Base-by-base conservation (phyloP, 1,139 yeast species). In the Yamadazyma sp. region DNA sequence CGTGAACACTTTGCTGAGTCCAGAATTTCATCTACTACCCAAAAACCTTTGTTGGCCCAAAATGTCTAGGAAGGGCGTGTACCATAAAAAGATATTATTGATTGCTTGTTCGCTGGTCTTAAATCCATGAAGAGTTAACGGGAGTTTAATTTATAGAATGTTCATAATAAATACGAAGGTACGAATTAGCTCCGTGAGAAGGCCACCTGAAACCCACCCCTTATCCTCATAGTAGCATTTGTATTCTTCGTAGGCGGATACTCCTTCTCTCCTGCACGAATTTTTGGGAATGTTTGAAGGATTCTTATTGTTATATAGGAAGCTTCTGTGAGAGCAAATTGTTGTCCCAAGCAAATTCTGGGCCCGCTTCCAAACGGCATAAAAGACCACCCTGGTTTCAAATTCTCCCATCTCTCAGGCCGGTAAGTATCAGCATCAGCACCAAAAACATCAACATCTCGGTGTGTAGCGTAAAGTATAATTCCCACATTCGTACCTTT, bases 381-480 rank as follows among this genome's bases (percentile, higher is more conserved):
- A 46, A 63, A 69, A 5, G 72, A 66, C 23, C 73, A 72, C 30
- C 63, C 56, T 42, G 66, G 66, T 35, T 56, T 56, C 6, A 54
- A 54, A 29, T 45, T 45, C 28, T 53, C 55, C 81, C 81, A 76
- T 45, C 81, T 63, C 41, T 72, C 78, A 3, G 81, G 81, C 26
- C 66, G 59, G 55, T 67, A 76, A 23, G 40, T 60, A 10, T 54
- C 48, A n/a, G 73, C 68, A 42, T 75, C 78, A 27, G 62, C 53
- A 16, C 82, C 82, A 59, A 73, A 78, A 44, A 57, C 52, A 8
- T 48, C 48, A 29, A 46, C 45, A 41, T 59, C 53, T 38, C 78
- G 61, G 44, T 78, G 83, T 46, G 67, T 58, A 17, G 63, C 47
- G 45, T 61, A 69, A 6, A 69, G 67, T 4, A 64, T 43, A 54